phyloP scores from a whole-genome alignment of 2,329 filamentous ascomycete species.

The Exophiala lecanii-corni region DNA sequence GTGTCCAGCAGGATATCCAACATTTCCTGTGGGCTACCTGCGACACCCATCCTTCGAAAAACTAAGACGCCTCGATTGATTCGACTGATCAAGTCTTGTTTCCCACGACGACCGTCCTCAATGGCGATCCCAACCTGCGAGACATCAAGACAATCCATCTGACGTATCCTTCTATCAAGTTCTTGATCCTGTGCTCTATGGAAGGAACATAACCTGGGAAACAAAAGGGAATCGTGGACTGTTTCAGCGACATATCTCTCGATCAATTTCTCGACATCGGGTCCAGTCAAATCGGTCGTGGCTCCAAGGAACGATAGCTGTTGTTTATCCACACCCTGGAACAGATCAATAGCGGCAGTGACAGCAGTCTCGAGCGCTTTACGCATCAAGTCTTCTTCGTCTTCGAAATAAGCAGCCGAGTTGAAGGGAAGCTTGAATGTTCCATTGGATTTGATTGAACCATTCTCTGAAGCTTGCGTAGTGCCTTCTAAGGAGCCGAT shows the following conservation, averaged over 20 bases:
- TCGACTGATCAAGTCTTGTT: constrained; percentile 73
- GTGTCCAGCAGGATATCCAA: constrained; percentile 72
- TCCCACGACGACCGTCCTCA: constrained; percentile 70
- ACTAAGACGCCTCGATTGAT: constrained; percentile 77
- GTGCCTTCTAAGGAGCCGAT: constrained; percentile 20
- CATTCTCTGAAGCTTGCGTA: constrained; percentile 27
- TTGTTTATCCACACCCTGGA: constrained; percentile 92
- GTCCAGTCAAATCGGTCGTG: constrained; percentile 88
- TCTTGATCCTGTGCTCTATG: constrained; percentile 79
- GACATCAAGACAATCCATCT: constrained; percentile 91
- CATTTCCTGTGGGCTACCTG: constrained; percentile 84
- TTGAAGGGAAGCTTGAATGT: constrained; percentile 46
- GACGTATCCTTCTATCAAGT: constrained; percentile 80
- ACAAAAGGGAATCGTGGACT: constrained; percentile 77
- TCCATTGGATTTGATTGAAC: constrained; percentile 33
- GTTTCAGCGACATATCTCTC: constrained; percentile 93
- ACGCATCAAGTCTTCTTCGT: constrained; percentile 88
- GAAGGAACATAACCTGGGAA: constrained; percentile 73
- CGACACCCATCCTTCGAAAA: constrained; percentile 77
- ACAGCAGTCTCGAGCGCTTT: constrained; percentile 86
- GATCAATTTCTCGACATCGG: constrained; percentile 86
- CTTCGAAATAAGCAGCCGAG: constrained; percentile 70
- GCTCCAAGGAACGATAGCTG: constrained; percentile 87
- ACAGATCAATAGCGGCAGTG: constrained; percentile 88
- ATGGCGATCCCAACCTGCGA: constrained; percentile 89